A percentile compares a stretch with the other conserved stretches of the same genome.
Conservation (phyloP, 2,329 filamentous ascomycete genomes). For the Neonectria coccinea region DNA sequence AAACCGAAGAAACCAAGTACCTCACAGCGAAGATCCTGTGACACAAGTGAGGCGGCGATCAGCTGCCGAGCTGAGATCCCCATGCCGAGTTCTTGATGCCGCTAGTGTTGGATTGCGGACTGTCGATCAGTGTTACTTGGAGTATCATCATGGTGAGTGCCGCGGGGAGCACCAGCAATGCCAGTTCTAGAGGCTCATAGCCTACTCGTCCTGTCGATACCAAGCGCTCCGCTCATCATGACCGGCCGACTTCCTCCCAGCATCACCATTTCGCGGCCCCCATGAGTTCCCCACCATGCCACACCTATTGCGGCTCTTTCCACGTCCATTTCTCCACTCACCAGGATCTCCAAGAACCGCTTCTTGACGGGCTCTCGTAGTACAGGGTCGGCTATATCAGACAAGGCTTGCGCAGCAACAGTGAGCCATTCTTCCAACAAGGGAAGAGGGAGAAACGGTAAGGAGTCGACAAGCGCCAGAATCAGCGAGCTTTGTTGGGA, state of each 20-base stretch:
- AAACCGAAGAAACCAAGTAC: not conserved
- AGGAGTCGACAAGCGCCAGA: slow-evolving; percentile 81
- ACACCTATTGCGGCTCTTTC: slow-evolving; percentile 83
- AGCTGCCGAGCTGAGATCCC: not conserved
- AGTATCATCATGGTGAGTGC: not conserved
- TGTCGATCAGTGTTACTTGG: not conserved
- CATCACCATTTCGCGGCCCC: slow-evolving; percentile 65
- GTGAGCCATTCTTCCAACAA: slow-evolving; percentile 86
- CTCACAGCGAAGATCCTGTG: not conserved
- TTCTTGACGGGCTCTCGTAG: slow-evolving; percentile 75
- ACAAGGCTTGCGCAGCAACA: slow-evolving; percentile 75
- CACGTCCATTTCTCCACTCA: slow-evolving; percentile 88
- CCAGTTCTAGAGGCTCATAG: slow-evolving; percentile 46
- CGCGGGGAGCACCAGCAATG: not conserved
- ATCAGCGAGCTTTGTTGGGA: slow-evolving; percentile 84
- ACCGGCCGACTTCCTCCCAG: slow-evolving; percentile 39
- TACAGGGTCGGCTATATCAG: slow-evolving; percentile 68
- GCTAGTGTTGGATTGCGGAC: not conserved
- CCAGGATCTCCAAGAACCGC: slow-evolving; percentile 83
- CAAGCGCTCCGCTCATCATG: slow-evolving; percentile 69
- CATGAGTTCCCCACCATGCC: slow-evolving; percentile 82
- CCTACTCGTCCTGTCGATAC: slow-evolving; percentile 49
- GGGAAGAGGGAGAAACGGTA: slow-evolving; percentile 77
- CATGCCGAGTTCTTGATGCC: not conserved
- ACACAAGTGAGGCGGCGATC: not conserved